Percentiles rank a stretch among this genome's conserved stretches.
Evolutionary conservation across 179 eudicot species (phyloP).

Genomic region (Beta corolliflora): DNA sequence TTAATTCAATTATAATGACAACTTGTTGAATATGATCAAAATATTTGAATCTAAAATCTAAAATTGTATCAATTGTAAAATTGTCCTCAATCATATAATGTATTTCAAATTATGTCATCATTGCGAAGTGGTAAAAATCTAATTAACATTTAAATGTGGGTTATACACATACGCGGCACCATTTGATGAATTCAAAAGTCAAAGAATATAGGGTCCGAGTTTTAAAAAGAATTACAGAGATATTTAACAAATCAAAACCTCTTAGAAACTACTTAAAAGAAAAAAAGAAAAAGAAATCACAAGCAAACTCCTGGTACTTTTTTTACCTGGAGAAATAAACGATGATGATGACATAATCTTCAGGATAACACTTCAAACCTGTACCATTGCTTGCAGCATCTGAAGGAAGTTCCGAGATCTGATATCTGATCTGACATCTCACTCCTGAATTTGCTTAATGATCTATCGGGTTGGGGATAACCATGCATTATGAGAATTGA

Average conservation of each 20-base stretch:
- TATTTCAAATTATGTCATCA: neutral
- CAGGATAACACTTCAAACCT: slow-evolving; percentile 1
- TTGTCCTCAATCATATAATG: neutral
- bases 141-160: neutral
- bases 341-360: slow-evolving; percentile 2
- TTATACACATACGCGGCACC: slow-evolving; percentile 7
- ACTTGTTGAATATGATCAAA: too few relatives aligned
- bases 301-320: slow-evolving; percentile 20
- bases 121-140: neutral
- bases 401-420: neutral
- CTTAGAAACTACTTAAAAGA: neutral
- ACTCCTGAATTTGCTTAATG: slow-evolving; percentile 8
- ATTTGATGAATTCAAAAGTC: neutral
- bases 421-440: neutral
- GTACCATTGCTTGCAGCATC: slow-evolving; percentile 9
- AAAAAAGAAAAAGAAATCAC: slow-evolving; percentile 15
- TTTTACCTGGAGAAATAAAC: slow-evolving; percentile 12
- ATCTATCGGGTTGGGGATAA: neutral
- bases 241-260: neutral
- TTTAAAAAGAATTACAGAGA: slow-evolving; percentile 6
- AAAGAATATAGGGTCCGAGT: neutral
- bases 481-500: neutral
- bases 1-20: too few relatives aligned
- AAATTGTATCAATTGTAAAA: too few relatives aligned
- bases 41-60: too few relatives aligned